These are phyloP conservation scores for Pseudogymnoascus sp. DNA, from an alignment of 2,329 filamentous ascomycete genomes.

Conservation along the genomic window DNA sequence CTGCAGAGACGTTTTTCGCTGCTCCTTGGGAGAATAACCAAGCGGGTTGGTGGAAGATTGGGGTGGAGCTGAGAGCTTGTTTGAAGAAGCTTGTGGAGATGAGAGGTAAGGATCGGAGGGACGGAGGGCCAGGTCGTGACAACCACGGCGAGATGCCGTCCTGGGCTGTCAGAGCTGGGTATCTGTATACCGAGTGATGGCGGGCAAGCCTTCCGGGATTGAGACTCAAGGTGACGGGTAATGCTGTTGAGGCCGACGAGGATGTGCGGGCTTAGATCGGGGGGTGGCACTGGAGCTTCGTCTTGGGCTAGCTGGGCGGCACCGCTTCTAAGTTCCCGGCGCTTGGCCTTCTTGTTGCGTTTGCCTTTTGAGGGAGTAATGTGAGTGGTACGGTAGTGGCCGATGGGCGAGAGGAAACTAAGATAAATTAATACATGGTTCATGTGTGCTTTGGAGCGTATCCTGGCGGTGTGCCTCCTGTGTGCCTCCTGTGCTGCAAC, in stretches of 20 bases:
- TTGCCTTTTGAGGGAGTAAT: constrained; percentile 53
- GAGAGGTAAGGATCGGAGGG: constrained; percentile 49
- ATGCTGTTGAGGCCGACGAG: constrained; percentile 59
- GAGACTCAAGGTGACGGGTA: constrained; percentile 43
- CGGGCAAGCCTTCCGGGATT: constrained; percentile 15
- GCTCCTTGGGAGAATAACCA: constrained; percentile 55
- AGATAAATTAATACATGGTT: constrained; percentile 9
- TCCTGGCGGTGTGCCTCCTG: neutral
- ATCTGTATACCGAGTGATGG: constrained; percentile 1
- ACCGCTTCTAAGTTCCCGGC: constrained; percentile 27
- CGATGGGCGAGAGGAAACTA: constrained; percentile 57
- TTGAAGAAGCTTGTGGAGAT: constrained; percentile 49
- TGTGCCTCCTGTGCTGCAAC: neutral
- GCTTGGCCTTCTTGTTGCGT: constrained; percentile 46
- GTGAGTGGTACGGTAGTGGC: constrained; percentile 49
- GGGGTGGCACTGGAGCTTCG: constrained; percentile 20
- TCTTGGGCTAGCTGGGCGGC: constrained; percentile 26
- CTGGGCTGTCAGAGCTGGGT: neutral
- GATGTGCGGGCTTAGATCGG: constrained; percentile 48
- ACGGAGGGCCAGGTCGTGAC: constrained; percentile 53
- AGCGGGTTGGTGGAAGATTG: constrained; percentile 37
- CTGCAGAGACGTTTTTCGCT: constrained; percentile 50
- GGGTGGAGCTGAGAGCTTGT: constrained; percentile 39
- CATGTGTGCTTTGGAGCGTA: neutral
- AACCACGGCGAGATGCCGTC: constrained; percentile 34